Evolutionary conservation across 176 grass and related monocot genomes (phyloP), one percentile per base, ranked within the genome.

Genomic region (Triticum timopheevii): DNA sequence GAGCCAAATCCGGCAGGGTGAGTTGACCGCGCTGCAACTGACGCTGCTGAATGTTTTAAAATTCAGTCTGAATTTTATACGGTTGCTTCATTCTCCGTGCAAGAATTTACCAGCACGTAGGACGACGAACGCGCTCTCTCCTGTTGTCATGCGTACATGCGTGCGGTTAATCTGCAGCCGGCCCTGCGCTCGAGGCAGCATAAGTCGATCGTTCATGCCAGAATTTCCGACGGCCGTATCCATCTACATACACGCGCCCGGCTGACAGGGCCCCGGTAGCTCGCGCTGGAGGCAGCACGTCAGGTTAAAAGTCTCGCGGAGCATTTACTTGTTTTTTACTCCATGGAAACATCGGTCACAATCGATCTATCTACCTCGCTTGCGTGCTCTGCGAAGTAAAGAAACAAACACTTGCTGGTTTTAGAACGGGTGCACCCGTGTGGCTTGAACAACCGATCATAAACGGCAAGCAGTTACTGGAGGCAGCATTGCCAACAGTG

Each of bases 251-350:
- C 15, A 30, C 11, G 16, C 6, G 0, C 61, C 86, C 87, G 30
- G 67, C 58, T 73, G 42, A 89, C 87, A 85, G 24, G 87, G 87
- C 42, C 82, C 82, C 68, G 87, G 82, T 85, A 89, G 87, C 67
- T 74, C 82, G 87, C 87, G 58, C 3, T n/a, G 10, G 39, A 2
- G 19, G 67, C 82, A 44, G 66, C 38, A 89, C 76, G 81, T 17
- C 80, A 82, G 81, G 87, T 72, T n/a, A 76, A 88, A 77, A 24
- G 85, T 59, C 70, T 56, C 17, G 22, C 16, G 6, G 13, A 15
- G 33, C 22, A 6, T 70, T 69, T 44, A 42, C 9, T 42, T 38
- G 4, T 67, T 25, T 81, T 52, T 77, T 24, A 59, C 62, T 42
- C 47, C 75, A 59, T 34, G 24, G 77, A 2, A 54, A 17, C 2